Conservation (phyloP, 2,329 filamentous ascomycete species). For the Colletotrichum sidae region DNA sequence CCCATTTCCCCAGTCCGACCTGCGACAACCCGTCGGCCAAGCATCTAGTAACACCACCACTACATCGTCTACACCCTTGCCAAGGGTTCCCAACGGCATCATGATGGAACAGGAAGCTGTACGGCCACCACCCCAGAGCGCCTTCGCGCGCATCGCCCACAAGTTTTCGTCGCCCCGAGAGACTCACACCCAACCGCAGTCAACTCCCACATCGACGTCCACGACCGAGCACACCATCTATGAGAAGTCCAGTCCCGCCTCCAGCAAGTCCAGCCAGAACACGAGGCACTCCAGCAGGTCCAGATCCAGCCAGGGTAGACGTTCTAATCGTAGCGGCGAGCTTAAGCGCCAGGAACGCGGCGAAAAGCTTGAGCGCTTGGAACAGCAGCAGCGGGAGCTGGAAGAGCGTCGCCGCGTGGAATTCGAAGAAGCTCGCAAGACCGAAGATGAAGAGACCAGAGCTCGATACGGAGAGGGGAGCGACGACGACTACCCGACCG, state of each 20-base stretch:
- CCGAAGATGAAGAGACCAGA: conserved; percentile 30
- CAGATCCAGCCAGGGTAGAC: conserved; percentile 25
- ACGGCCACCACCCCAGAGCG: conserved; percentile 19
- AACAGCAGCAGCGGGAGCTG: conserved; percentile 27
- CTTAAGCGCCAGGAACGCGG: conserved; percentile 26
- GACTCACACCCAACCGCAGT: not conserved
- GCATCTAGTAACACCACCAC: not conserved
- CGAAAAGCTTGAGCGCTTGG: conserved; percentile 19
- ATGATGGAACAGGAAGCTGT: conserved; percentile 23
- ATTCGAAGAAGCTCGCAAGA: conserved; percentile 28
- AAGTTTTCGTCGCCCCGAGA: conserved; percentile 29
- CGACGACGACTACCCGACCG: conserved; percentile 26
- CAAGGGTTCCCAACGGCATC: conserved; percentile 11
- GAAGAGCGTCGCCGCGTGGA: conserved; percentile 23
- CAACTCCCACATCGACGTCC: conserved; percentile 6
- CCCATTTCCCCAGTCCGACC: not conserved
- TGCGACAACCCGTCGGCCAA: conserved; percentile 4
- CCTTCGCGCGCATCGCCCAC: conserved; percentile 39
- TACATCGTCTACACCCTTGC: not conserved
- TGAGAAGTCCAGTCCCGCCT: conserved; percentile 19
- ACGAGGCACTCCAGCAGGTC: conserved; percentile 23
- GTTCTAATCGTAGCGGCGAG: conserved; percentile 24
- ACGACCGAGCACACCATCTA: conserved; percentile 23
- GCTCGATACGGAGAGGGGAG: conserved; percentile 25
- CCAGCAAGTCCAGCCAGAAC: conserved; percentile 26